Evolutionary conservation across 257 asterid genomes (phyloP).

Genomic region (Mentha longifolia): DNA sequence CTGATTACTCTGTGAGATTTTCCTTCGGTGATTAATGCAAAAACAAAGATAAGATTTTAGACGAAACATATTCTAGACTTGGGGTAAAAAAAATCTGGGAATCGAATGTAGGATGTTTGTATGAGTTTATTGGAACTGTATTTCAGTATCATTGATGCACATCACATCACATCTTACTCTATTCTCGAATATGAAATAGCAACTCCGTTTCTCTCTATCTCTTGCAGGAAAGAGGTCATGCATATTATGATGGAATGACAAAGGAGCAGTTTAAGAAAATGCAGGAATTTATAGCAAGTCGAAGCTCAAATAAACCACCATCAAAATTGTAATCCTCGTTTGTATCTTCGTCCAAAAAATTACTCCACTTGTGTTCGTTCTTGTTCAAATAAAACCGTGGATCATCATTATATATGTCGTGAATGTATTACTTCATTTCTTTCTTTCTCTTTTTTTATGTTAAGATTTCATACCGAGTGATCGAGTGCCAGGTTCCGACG

Average conservation of each 20-base stretch:
- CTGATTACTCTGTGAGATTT: background rate
- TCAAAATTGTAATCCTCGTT: conserved; percentile 59
- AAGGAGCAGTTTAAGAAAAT: conserved; percentile 87
- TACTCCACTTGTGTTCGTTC: background rate
- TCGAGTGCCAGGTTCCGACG: no score
- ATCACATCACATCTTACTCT: background rate
- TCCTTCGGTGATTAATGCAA: background rate
- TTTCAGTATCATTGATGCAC: no score
- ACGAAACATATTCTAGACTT: background rate
- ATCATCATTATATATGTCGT: background rate
- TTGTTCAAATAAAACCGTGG: conserved; percentile 30
- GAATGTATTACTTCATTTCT: background rate
- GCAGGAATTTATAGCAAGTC: conserved; percentile 86
- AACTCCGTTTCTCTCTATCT: conserved; percentile 13
- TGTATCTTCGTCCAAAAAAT: background rate
- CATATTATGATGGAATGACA: conserved; percentile 80
- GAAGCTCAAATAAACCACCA: conserved; percentile 62
- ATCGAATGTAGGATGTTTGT: background rate
- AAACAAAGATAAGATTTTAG: background rate
- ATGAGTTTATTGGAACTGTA: background rate
- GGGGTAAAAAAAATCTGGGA: background rate
- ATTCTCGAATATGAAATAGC: background rate
- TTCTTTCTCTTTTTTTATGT: background rate
- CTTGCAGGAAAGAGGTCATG: conserved; percentile 88
- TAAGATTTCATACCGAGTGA: background rate